A percentile compares a stretch with the other conserved stretches of the same genome.
phyloP scores from a whole-genome alignment of 2,329 filamentous ascomycete species.

The Aspergillus sp. region DNA sequence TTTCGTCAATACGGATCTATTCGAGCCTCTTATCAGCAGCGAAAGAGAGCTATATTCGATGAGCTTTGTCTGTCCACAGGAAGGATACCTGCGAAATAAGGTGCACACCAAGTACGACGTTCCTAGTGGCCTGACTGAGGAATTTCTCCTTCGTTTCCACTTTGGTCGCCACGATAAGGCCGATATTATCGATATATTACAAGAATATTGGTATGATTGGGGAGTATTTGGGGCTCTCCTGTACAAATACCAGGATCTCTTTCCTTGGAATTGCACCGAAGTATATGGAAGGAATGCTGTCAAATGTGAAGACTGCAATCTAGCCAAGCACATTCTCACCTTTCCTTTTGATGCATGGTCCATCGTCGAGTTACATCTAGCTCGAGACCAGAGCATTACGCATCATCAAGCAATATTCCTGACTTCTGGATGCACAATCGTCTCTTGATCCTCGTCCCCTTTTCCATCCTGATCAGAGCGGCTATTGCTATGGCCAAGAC shows the following conservation, averaged over 20 bases:
- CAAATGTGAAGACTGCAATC: slow-evolving; percentile 36
- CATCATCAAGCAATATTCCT: slow-evolving; percentile 3
- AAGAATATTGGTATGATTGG: slow-evolving; percentile 45
- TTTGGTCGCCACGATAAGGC: slow-evolving; percentile 36
- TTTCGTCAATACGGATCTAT: slow-evolving; percentile 26
- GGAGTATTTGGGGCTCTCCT: slow-evolving; percentile 34
- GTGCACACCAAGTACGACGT: slow-evolving; percentile 30
- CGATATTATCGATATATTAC: slow-evolving; percentile 39
- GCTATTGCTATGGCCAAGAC: slow-evolving; percentile 33
- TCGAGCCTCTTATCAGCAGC: slow-evolving; percentile 22
- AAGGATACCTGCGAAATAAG: slow-evolving; percentile 14
- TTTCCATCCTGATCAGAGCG: slow-evolving; percentile 22
- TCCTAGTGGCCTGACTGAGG: slow-evolving; percentile 38
- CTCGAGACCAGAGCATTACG: slow-evolving; percentile 33
- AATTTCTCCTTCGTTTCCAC: slow-evolving; percentile 37
- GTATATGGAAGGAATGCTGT: slow-evolving; percentile 34
- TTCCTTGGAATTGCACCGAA: slow-evolving; percentile 46
- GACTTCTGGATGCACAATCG: slow-evolving; percentile 31
- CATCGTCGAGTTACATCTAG: slow-evolving; percentile 34
- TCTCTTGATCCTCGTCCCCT: slow-evolving; percentile 28
- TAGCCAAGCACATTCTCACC: slow-evolving; percentile 42
- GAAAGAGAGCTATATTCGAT: slow-evolving; percentile 29
- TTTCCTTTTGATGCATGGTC: slow-evolving; percentile 44
- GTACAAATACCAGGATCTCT: slow-evolving; percentile 38
- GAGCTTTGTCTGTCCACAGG: slow-evolving; percentile 34